These are phyloP conservation scores for Penicillium freii DNA, from an alignment of 2,329 filamentous ascomycete species.

Conservation along the genomic window DNA sequence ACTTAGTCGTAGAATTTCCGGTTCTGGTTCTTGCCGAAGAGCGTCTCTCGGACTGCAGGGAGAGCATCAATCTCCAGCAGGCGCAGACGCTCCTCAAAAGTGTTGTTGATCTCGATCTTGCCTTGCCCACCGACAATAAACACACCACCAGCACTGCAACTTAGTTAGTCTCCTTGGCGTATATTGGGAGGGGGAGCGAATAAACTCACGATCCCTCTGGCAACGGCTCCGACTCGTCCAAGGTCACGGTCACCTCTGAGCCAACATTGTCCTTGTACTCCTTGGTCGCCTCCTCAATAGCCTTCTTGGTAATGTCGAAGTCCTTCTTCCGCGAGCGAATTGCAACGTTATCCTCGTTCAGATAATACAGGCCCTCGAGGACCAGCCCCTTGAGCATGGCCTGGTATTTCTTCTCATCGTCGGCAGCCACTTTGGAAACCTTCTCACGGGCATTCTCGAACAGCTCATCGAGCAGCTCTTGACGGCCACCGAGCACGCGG, in stretches of 20 bases:
- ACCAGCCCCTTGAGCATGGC: conserved; percentile 74
- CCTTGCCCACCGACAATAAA: conserved; percentile 75
- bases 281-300: conserved; percentile 69
- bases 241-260: conserved; percentile 65
- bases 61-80: conserved; percentile 82
- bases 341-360: conserved; percentile 75
- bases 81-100: conserved; percentile 84
- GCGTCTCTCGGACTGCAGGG: conserved; percentile 75
- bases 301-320: conserved; percentile 70
- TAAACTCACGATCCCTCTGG: conserved; percentile 76
- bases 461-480: conserved; percentile 85
- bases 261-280: conserved; percentile 80
- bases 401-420: conserved; percentile 63
- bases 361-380: conserved; percentile 83
- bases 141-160: conserved; percentile 74
- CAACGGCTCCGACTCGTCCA: conserved; percentile 77
- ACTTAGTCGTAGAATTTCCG: conserved; percentile 87
- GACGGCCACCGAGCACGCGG: conserved; percentile 79
- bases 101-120: conserved; percentile 99
- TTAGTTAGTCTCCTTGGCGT: conserved; percentile 1
- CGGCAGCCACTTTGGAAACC: conserved; percentile 62
- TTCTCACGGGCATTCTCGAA: conserved; percentile 78
- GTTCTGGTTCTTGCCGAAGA: conserved; percentile 95
- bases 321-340: conserved; percentile 79
- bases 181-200: not conserved